Percentiles rank a stretch among this genome's conserved stretches.
Evolutionary conservation across 2,329 filamentous ascomycete species (phyloP).

Genomic region (Fusarium mexicanum): DNA sequence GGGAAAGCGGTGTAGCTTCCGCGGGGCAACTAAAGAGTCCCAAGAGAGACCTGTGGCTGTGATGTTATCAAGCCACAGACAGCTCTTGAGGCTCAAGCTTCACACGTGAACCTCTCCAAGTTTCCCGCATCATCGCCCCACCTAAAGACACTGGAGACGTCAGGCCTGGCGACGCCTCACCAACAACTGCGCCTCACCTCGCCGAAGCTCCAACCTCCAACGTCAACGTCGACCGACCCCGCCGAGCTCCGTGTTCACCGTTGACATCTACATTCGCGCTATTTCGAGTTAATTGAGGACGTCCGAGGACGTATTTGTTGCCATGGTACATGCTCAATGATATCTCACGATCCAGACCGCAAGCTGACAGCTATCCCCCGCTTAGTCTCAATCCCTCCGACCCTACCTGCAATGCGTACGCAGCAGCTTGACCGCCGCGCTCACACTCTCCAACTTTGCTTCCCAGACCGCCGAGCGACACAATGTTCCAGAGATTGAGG

Average conservation of each 20-base stretch:
- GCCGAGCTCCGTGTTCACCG: constrained; percentile 33
- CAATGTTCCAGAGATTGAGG: constrained; percentile 98
- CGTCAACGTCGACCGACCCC: constrained; percentile 40
- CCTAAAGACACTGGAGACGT: constrained; percentile 44
- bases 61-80: constrained; percentile 9
- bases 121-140: constrained; percentile 38
- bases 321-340: constrained; percentile 31
- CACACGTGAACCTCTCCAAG: constrained; percentile 19
- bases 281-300: constrained; percentile 6
- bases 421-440: constrained; percentile 90
- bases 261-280: constrained; percentile 24
- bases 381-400: constrained; percentile 91
- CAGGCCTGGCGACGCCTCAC: constrained; percentile 41
- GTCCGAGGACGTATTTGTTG: constrained; percentile 11
- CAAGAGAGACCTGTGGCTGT: constrained; percentile 17
- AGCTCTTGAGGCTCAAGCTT: constrained; percentile 26
- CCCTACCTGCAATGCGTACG: constrained; percentile 97
- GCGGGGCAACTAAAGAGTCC: constrained; percentile 7
- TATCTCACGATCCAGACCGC: not conserved
- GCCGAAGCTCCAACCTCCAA: constrained; percentile 42
- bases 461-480: constrained; percentile 96
- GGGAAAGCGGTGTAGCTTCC: constrained; percentile 42
- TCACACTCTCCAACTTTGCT: constrained; percentile 91
- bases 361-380: constrained; percentile 33
- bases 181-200: constrained; percentile 38